Conservation (phyloP, 75 land plant genomes). For the Ceratopteris richardii region DNA sequence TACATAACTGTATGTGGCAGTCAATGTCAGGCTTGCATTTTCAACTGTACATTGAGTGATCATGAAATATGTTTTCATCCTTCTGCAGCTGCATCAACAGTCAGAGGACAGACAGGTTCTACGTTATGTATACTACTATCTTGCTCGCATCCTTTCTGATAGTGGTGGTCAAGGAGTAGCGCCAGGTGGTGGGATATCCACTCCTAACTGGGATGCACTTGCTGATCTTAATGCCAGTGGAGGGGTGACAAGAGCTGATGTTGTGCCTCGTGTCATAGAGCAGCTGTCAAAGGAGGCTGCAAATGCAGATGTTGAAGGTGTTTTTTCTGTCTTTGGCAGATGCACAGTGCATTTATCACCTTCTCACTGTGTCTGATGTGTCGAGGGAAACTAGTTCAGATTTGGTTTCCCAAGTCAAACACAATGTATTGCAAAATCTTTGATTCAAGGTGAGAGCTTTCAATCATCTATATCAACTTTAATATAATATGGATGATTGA, state of each 20-base stretch:
- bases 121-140: conserved; percentile 93
- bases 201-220: conserved; percentile 99
- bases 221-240: conserved; percentile 93
- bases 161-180: conserved; percentile 79
- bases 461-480: too few relatives aligned
- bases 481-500: too few relatives aligned
- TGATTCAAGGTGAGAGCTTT: too few relatives aligned
- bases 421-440: too few relatives aligned
- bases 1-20: too few relatives aligned
- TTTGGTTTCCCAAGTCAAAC: too few relatives aligned
- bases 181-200: conserved; percentile 92
- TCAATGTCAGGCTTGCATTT: too few relatives aligned
- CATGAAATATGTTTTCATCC: neutral
- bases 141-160: conserved; percentile 86
- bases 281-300: conserved; percentile 66
- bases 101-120: conserved; percentile 82
- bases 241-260: conserved; percentile 98
- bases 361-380: neutral
- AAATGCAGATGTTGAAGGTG: conserved; percentile 71
- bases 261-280: conserved; percentile 71
- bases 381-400: too few relatives aligned
- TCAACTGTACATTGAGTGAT: too few relatives aligned
- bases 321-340: neutral
- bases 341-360: neutral
- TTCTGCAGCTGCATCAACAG: conserved; percentile 86